Evolutionary conservation across 257 asterid species (phyloP), one percentile per base, ranked within the genome.

Genomic region (Solanum dulcamara): DNA sequence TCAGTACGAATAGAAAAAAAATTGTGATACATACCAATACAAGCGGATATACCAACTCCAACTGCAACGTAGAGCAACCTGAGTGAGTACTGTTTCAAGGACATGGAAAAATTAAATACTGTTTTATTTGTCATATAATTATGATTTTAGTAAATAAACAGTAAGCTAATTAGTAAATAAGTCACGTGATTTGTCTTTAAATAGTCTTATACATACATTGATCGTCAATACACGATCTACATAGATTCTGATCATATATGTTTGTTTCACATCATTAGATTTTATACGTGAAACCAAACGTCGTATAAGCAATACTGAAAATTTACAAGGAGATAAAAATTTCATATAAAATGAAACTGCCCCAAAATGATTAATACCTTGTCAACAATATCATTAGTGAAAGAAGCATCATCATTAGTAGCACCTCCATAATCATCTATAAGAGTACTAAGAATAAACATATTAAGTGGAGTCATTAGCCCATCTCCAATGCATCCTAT

Each of bases 401-500:
- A 83, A 71, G 91, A 75, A 33, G 15, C 81, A 60, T 81, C 81
- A 60, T 83, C 85, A 77, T 7, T 6, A 44, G 5, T 0, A 30
- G 92, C 88, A 71, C 86, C 70, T 1, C 92, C 94, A 86, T 88
- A 94, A 32, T 90, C 93, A 48, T 89, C 91, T 24, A 94, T 91
- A 5, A 91, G 85, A 35, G 95, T 91, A 51, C 93, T 93, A 18
- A 94, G 88, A 84, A 91, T 81, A 28, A 86, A 84, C 95, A 94
- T 87, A 79, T 90, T 91, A 70, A 94, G 92, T 7, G 98, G 97
- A 57, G 94, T 87, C 93, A 94, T 90, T 8, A 94, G 86, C 30
- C 98, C 98, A 83, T 94, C 98, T 82, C 98, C 98, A n/a, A 94
- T 86, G 87, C 96, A 88, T 8, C 97, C 94, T 67, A 93, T 75